Percentiles rank a stretch among this genome's conserved stretches.
Conservation (phyloP, 2,329 filamentous ascomycete species). For the Penicillium sp. region DNA sequence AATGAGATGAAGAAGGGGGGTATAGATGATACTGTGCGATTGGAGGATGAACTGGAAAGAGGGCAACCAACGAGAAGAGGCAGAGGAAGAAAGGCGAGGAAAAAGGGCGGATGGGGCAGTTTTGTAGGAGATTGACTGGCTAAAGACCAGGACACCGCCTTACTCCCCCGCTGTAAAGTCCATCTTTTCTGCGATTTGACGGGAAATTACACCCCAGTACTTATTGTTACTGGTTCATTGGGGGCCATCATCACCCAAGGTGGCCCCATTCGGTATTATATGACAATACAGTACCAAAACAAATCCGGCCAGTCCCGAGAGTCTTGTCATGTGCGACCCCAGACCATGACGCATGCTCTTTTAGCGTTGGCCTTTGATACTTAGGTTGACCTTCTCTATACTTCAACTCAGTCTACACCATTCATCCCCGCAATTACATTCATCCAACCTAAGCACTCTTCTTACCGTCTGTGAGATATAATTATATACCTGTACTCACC, state of each 20-base stretch:
- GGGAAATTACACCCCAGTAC: neutral
- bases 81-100: conserved; percentile 36
- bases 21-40: conserved; percentile 20
- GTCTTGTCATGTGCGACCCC: conserved; percentile 9
- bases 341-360: conserved; percentile 5
- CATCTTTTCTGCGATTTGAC: conserved; percentile 16
- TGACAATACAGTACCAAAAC: conserved; percentile 2
- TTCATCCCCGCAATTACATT: neutral
- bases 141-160: conserved; percentile 2
- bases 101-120: conserved; percentile 41
- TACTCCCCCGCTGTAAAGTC: conserved; percentile 4
- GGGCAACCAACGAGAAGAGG: conserved; percentile 43
- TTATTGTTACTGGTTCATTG: neutral
- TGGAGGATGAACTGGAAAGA: conserved; percentile 32
- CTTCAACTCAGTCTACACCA: too few relatives aligned
- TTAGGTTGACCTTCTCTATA: neutral
- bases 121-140: conserved; percentile 37
- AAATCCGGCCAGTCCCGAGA: conserved; percentile 10
- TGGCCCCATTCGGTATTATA: conserved; percentile 2
- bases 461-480: too few relatives aligned
- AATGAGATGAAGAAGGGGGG: conserved; percentile 10
- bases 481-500: too few relatives aligned
- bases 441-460: neutral
- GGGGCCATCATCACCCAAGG: neutral
- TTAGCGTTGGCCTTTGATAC: too few relatives aligned